Base-by-base conservation (phyloP, 805 yeast species). In the Nakazawaea ambrosiae region DNA sequence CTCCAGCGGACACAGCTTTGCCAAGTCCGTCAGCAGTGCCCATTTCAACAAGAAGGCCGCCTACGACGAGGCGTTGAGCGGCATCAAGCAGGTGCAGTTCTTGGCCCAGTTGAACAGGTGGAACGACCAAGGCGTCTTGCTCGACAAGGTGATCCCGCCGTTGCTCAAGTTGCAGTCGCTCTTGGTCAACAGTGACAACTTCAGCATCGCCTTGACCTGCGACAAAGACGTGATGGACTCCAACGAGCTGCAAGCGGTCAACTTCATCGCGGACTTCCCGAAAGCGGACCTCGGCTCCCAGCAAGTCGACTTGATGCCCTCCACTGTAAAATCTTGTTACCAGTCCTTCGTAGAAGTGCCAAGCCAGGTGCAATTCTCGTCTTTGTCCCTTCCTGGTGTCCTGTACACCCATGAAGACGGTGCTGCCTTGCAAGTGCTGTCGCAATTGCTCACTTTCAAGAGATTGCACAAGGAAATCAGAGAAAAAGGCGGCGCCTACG, bases 401-500 rank as follows among this genome's bases (percentile, higher is more conserved):
- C 63, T 77, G 4, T 87, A 86, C 54, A 56, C 67, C 3, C 68
- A 77, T 36, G 60, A 68, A 35, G 97, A 90, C 46, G 88, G 95
- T 26, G 95, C 97, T 0, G 68, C 87, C 1, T 68, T 92, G 31
- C 95, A 86, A 57, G 75, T 92, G 0, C 65, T 92, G 33, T 71
- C 96, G 1, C 89, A 82, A 48, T 56, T 92, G 41, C 57, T 88
- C 47, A 81, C 95, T 0, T 89, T 81, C 60, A 85, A 83, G 51
- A 75, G 84, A 47, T 63, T 92, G 34, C 98, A 92, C 57, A 74
- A 86, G 10, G 95, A 88, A 45, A 78, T 92, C 27, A 74, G 98
- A 47, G 98, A 92, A 54, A 78, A 90, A 51, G 96, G 96, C 40
- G 98, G 98, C 42, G 98, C 98, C 0, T 92, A 92, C 54, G 98